phyloP scores from a whole-genome alignment of 2,329 filamentous ascomycete genomes.

The Fusarium musae region DNA sequence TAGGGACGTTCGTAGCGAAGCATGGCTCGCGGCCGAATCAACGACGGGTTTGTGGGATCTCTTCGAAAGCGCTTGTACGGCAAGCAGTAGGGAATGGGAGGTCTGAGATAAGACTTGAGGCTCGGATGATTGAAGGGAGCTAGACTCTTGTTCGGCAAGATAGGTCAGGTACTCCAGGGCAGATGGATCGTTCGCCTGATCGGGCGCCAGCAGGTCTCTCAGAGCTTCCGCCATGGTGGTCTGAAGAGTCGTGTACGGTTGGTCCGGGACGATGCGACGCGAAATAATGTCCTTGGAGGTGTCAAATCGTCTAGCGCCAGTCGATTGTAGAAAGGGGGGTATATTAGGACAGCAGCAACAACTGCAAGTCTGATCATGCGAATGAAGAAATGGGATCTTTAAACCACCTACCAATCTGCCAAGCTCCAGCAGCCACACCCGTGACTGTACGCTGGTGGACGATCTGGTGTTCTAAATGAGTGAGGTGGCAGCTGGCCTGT shows the following conservation, averaged over 20 bases:
- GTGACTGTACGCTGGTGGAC: background rate
- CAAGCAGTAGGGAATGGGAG: conserved; percentile 82
- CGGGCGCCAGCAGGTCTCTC: conserved; percentile 48
- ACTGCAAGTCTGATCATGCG: background rate
- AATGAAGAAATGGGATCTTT: background rate
- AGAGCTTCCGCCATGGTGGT: conserved; percentile 52
- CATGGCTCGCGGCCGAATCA: conserved; percentile 80
- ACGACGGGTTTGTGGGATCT: conserved; percentile 89
- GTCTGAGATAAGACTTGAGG: conserved; percentile 82
- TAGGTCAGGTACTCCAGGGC: conserved; percentile 79
- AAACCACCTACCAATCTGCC: background rate
- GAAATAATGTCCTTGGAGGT: background rate
- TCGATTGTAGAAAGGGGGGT: background rate
- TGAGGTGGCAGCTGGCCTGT: conserved; percentile 35
- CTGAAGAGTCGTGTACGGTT: background rate
- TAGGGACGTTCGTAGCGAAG: conserved; percentile 77
- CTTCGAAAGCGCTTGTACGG: conserved; percentile 88
- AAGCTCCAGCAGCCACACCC: background rate
- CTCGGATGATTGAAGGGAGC: conserved; percentile 78
- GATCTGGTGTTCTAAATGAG: conserved; percentile 22
- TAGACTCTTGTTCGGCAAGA: conserved; percentile 80
- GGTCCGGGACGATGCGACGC: background rate
- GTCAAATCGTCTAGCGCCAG: background rate
- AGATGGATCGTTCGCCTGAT: conserved; percentile 57
- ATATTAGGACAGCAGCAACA: background rate